Base-by-base conservation (phyloP, 495 filamentous ascomycete genomes). In the Penicillium bovifimosum region DNA sequence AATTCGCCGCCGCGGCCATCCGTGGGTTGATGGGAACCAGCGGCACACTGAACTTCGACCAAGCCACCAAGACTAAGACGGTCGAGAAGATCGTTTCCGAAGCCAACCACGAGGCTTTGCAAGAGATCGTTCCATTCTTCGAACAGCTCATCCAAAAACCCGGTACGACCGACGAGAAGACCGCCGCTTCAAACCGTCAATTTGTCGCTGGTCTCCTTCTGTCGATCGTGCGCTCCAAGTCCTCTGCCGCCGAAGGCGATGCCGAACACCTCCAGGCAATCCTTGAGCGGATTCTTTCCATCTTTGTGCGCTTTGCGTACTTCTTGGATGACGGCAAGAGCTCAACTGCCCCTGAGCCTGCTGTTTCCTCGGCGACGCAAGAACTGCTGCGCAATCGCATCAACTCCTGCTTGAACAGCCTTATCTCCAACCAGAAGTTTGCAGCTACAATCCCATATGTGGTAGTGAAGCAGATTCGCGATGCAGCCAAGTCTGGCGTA, bases 51-150 rank as follows among this genome's bases (percentile, higher is more conserved):
- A 88, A 85, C 65, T 95, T 97, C 62, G 95, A 97, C 64, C 81
- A 86, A 28, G 71, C 84, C 16, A 96, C 91, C 6, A 96, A 87
- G 65, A 90, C 87, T 1, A 96, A 96, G 72, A 95, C 88, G 0
- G 70, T 96, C 0, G 88, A 91, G 55, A 85, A 80, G 55, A 74
- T 96, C 3, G 67, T 96, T 3, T 72, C 80, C 36, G 71, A 78
- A 43, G 81, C 85, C 2, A 81, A 85, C 54, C 66, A 76, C 17
- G 64, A 74, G 6, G 68, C 74, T 6, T 45, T 78, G 49, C 54
- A 65, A 27, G 59, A 74, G 44, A 70, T 80, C 13, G 53, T 77
- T 27, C 61, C 67, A 6, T 47, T 74, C 4, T 75, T 76, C 34
- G 74, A 70, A 50, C 50, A 63, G 18, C 64, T 76, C 28, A 63